Base-by-base conservation (phyloP, 495 filamentous ascomycete genomes). In the Penicillium canescens region DNA sequence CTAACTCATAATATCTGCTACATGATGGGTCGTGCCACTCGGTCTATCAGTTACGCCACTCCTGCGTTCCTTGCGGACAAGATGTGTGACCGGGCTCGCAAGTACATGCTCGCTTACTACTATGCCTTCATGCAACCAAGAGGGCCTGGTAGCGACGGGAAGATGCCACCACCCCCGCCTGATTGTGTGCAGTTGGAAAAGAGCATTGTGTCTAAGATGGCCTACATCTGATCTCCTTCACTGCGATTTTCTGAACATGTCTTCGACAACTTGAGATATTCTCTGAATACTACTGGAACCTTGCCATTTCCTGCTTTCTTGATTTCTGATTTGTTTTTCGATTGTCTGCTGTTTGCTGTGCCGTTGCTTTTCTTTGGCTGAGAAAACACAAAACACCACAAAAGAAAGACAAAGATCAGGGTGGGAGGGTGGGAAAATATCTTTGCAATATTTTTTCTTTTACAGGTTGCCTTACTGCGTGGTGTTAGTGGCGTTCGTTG, bases 11-110 rank as follows among this genome's bases (percentile, higher is more conserved):
- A 85, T 53, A 78, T 93, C 65, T 90, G 85, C 55, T 90, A 90
- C 63, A 68, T 86, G 21, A 93, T 83, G 57, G 86, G 84, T 10
- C 86, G 90, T 26, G 88, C 89, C 11, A 93, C 89, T 26, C 87
- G 84, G 56, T 84, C 87, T 0, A 86, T 94, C 31, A 85, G 82
- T 49, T 78, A 90, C 43, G 85, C 82, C 42, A 89, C 89, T 5
- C 89, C 89, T 0, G 89, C 88, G 10, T 72, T 70, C 57, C 89
- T 92, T 54, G 89, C 90, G 6, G 89, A 93, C 60, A 68, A 87
- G n/a, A 78, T 87, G 14, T 90, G 86, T 56, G 84, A 85, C 46
- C 78, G 89, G 6, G 84, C 83, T 1, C 75, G 88, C 4, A 76
- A 79, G 37, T 89, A 90, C 54, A 68, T 87, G n/a, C 42, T 46